Conservation (phyloP, 345 rosid genomes). For the Lumnitzera racemosa region DNA sequence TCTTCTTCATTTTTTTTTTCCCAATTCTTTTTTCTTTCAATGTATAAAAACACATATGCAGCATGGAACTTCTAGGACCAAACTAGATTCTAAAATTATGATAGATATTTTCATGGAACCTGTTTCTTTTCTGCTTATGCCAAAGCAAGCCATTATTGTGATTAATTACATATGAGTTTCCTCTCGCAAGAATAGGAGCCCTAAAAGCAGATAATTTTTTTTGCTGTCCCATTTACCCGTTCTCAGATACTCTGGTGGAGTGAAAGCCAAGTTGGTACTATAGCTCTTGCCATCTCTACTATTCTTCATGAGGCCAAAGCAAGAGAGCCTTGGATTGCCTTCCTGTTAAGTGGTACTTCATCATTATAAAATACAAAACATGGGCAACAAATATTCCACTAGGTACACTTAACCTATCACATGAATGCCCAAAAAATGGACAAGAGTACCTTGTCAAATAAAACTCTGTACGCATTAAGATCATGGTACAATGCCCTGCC, state of each 20-base stretch:
- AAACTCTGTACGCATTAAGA: conserved; percentile 40
- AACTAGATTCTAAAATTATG: neutral
- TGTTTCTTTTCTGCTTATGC: too few relatives aligned
- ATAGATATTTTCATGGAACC: too few relatives aligned
- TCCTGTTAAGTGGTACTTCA: conserved; percentile 22
- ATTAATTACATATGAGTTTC: too few relatives aligned
- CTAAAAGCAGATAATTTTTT: too few relatives aligned
- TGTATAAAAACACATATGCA: neutral
- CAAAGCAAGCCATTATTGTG: too few relatives aligned
- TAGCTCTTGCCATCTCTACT: conserved; percentile 44
- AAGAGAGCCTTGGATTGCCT: conserved; percentile 45
- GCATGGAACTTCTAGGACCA: neutral
- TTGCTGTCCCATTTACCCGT: conserved; percentile 20
- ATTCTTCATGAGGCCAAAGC: conserved; percentile 48
- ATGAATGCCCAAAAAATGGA: neutral
- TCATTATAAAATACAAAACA: neutral
- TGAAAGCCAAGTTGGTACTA: conserved; percentile 44
- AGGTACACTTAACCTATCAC: neutral
- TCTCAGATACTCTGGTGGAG: conserved; percentile 44
- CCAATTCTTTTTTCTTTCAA: neutral
- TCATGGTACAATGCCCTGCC: conserved; percentile 42
- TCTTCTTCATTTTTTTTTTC: too few relatives aligned
- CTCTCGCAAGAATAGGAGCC: too few relatives aligned
- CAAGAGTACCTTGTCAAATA: conserved; percentile 33
- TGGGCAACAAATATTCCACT: neutral